Base-by-base conservation (phyloP, 768 basidiomycete genomes). In the Trametes elegans region DNA sequence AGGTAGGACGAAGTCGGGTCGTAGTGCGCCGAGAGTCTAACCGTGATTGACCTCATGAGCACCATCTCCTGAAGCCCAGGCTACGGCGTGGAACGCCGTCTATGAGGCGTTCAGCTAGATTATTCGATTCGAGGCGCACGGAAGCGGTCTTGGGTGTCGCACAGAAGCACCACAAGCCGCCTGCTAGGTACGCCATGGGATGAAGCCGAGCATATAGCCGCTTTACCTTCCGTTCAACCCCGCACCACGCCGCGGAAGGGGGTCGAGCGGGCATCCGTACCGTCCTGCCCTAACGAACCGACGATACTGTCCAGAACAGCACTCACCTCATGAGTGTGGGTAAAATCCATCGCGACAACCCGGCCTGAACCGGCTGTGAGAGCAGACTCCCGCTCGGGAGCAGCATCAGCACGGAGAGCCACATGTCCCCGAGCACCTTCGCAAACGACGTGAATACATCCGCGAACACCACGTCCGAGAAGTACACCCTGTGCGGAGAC, bases 361-460 rank as follows among this genome's bases (percentile, higher is more conserved):
- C 85, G 29, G 81, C 78, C 55, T 81, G 79, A 9, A 74, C 68
- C 7, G 93, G 86, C 39, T 83, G 77, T 16, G 74, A 69, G 18
- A 90, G 72, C 36, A 95, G 75, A 60, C 87, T 89, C 41, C 90
- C 87, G 32, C 90, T 88, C 10, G 87, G 86, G 59, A 90, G 79
- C n/a, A 98, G 77, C 85, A 95, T 94, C 66, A 80, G 85, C 16
- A 87, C 62, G 5, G 91, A 93, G 39, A 98, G 74, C 92, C 92
- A 98, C 36, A 94, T 73, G 65, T 98, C 97, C 11, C 96, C 96
- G 18, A 98, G 75, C 35, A 99, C 93, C 74, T 97, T 98, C 31
- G 97, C 95, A 65, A 91, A 96, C 2, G 95, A 98, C 2, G 97
- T 99, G 65, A 95, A 81, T 57, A 98, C 83, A 77, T 98, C 97